Evolutionary conservation across 148 eudicot species (phyloP).

Genomic region (Simmondsia chinensis): DNA sequence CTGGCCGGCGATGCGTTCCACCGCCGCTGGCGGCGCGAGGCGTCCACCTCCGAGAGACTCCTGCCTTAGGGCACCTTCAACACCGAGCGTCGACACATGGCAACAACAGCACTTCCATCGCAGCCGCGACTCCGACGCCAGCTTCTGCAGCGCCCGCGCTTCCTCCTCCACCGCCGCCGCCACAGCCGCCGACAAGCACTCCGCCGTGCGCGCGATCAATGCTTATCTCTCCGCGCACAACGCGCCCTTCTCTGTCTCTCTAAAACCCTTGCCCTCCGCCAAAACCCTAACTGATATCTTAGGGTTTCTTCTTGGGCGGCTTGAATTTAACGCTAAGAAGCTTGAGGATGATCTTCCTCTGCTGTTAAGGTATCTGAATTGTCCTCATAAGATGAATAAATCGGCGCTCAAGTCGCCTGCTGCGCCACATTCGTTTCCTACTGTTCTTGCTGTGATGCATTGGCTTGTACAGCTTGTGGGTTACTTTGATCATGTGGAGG

Average conservation of each 20-base stretch:
- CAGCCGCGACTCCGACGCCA: constrained; percentile 70
- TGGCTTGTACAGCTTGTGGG: constrained; percentile 71
- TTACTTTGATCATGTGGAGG: constrained; percentile 40
- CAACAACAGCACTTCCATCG: background rate
- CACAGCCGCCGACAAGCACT: constrained; percentile 24
- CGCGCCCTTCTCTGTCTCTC: constrained; percentile 24
- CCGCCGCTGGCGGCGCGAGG: too few species aligned
- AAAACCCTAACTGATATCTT: constrained; percentile 53
- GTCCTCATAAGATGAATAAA: constrained; percentile 64
- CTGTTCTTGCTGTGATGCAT: constrained; percentile 48
- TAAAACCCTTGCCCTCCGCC: constrained; percentile 61
- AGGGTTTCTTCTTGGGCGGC: constrained; percentile 34
- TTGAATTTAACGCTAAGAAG: constrained; percentile 28
- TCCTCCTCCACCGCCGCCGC: constrained; percentile 27
- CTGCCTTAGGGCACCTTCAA: too few species aligned
- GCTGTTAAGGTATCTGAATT: constrained; percentile 40
- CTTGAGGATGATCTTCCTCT: constrained; percentile 53
- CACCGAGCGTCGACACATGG: too few species aligned
- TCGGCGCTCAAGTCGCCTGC: constrained; percentile 76
- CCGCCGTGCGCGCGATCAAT: constrained; percentile 58
- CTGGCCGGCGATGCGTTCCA: too few species aligned
- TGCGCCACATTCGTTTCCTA: constrained; percentile 77
- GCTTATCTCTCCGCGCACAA: constrained; percentile 41
- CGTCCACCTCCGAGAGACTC: too few species aligned
- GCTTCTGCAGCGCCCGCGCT: constrained; percentile 67